These are phyloP conservation scores for Ampelomyces quisqualis DNA, from an alignment of 2,329 filamentous ascomycete species.

Conservation along the genomic window DNA sequence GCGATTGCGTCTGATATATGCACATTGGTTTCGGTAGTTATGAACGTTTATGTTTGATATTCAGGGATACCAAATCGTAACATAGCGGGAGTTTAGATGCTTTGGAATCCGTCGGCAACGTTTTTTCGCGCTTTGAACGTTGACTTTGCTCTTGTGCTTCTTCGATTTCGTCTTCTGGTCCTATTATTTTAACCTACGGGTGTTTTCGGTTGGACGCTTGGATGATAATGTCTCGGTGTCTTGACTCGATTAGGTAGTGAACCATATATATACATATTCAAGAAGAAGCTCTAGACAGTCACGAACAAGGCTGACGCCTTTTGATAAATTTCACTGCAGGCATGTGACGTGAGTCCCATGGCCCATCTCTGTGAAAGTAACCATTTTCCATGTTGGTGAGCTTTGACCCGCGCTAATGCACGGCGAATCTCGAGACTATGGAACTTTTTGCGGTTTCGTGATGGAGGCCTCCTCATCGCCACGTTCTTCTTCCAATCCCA, in stretches of 20 bases:
- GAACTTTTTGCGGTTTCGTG: slow-evolving; percentile 2
- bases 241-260: background rate
- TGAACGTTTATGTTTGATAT: slow-evolving; percentile 9
- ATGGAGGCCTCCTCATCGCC: background rate
- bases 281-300: too few relatives aligned
- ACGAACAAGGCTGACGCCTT: too few relatives aligned
- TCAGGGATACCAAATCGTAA: slow-evolving; percentile 31
- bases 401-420: slow-evolving; percentile 5
- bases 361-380: too few relatives aligned
- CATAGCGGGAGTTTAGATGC: slow-evolving; percentile 24
- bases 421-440: slow-evolving; percentile 2
- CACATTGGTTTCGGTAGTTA: slow-evolving; percentile 15
- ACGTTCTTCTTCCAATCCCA: background rate
- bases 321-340: background rate
- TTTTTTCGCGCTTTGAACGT: background rate
- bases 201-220: background rate
- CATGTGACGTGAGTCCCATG: too few relatives aligned
- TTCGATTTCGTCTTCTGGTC: background rate
- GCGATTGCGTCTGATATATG: slow-evolving; percentile 13
- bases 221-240: background rate
- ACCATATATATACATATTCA: background rate
- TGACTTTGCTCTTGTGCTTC: background rate
- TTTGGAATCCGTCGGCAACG: background rate
- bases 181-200: background rate
- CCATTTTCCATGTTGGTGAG: too few relatives aligned